Percentiles rank a stretch among this genome's conserved stretches.
phyloP scores from a whole-genome alignment of 106 monocot species.

The Dioscorea zingiberensis region DNA sequence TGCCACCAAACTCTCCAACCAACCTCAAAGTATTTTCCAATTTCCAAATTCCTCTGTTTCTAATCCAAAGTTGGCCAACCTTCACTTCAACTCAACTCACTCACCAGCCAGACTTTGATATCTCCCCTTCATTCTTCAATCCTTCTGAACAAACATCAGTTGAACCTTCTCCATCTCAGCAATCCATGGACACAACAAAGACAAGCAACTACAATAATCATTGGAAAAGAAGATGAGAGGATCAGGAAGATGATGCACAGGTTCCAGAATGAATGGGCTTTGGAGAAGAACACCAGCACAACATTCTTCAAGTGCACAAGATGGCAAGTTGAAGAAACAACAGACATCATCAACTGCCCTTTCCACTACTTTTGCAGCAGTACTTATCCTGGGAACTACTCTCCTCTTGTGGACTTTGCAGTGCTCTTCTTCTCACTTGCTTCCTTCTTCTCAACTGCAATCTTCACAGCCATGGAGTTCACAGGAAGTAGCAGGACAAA shows the following conservation, averaged over 20 bases:
- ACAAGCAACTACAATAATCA: slow-evolving; percentile 5
- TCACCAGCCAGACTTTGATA: too few species aligned
- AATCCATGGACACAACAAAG: slow-evolving; percentile 8
- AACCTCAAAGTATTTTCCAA: too few species aligned
- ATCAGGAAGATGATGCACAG: slow-evolving; percentile 17
- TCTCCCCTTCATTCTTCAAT: too few species aligned
- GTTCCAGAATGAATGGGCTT: slow-evolving; percentile 13
- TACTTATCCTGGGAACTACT: slow-evolving; percentile 41
- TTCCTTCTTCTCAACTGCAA: slow-evolving; percentile 30
- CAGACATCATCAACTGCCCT: slow-evolving; percentile 43
- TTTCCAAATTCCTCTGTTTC: too few species aligned
- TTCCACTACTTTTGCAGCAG: slow-evolving; percentile 83
- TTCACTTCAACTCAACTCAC: too few species aligned
- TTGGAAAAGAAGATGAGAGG: background rate
- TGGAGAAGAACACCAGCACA: slow-evolving; percentile 25
- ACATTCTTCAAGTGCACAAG: slow-evolving; percentile 74
- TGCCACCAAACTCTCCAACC: too few species aligned
- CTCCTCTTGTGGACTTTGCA: slow-evolving; percentile 33
- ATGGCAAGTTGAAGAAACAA: slow-evolving; percentile 75
- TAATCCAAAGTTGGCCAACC: too few species aligned
- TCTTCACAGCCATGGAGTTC: slow-evolving; percentile 34
- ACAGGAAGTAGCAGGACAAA: slow-evolving; percentile 1
- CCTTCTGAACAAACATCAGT: slow-evolving; percentile 13
- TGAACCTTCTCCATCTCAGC: slow-evolving; percentile 39
- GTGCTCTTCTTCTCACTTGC: slow-evolving; percentile 33